Base-by-base conservation (phyloP, 805 yeast genomes). In the Candida pseudofarinosa region DNA sequence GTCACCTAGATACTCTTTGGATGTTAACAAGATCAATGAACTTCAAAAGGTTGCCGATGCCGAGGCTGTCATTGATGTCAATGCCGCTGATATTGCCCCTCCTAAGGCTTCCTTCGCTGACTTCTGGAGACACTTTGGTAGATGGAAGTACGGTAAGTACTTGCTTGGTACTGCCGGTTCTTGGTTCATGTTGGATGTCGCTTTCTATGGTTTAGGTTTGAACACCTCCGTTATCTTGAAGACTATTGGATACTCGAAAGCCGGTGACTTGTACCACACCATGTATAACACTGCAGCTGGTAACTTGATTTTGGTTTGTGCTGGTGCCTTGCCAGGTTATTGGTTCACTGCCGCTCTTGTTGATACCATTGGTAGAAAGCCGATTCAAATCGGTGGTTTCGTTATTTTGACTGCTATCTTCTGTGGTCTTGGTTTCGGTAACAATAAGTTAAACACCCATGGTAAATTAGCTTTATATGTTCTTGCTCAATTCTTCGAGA, bases 241-340 rank as follows among this genome's bases (percentile, higher is more conserved):
- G 58, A 79, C 95, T 31, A 88, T 88, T 63, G 96, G 96, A 59
- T 88, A 76, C 64, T 89, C 96, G 39, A 77, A 84, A 34, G 76
- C 81, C 26, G 62, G 69, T 17, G 85, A 86, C 60, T 80, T 87
- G 44, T 88, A 88, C 74, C 61, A 72, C 43, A 74, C 80, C 37
- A 70, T 89, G 50, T 83, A 81, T 73, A 79, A 88, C 65, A 65
- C 84, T 47, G 86, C 91, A 62, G 95, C 89, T 45, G 97, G 97
- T 81, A 88, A 88, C 70, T 77, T 88, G 74, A 88, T 88, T 69
- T 77, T 88, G 63, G 80, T 88, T 50, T 87, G 95, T 77, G 97
- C 97, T 44, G 97, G 97, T 75, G 78, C 93, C 37, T 79, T 88
- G 67, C 96, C 96, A 56, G 97, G 97, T 60, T 88, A 88, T 71